phyloP scores from a whole-genome alignment of 2,329 filamentous ascomycete genomes.

The Fusarium mexicanum region DNA sequence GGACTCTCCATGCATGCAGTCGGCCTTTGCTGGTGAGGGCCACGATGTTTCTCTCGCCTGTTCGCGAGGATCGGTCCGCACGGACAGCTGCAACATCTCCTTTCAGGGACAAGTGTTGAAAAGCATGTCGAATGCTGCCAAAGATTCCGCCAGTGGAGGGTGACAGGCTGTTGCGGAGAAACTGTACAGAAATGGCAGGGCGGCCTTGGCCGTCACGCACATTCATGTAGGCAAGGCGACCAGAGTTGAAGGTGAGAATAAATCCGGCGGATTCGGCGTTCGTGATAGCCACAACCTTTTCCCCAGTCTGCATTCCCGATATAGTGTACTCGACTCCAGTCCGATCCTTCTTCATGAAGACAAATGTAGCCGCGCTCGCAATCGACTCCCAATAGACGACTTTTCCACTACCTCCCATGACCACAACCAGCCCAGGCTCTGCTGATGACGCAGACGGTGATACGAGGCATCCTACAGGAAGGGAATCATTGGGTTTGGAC shows the following conservation, averaged over 20 bases:
- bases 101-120: constrained; percentile 75
- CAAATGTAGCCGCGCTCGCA: constrained; percentile 84
- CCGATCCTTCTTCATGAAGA: constrained; percentile 83
- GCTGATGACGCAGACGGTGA: constrained; percentile 79
- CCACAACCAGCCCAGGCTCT: constrained; percentile 85
- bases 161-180: constrained; percentile 71
- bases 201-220: constrained; percentile 88
- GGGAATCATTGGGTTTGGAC: constrained; percentile 72
- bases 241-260: constrained; percentile 84
- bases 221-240: constrained; percentile 85
- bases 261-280: constrained; percentile 89
- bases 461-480: constrained; percentile 86
- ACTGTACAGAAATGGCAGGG: constrained; percentile 80
- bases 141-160: constrained; percentile 74
- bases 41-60: constrained; percentile 86
- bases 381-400: constrained; percentile 97
- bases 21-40: constrained; percentile 80
- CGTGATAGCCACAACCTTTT: constrained; percentile 79
- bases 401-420: constrained; percentile 85
- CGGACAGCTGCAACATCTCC: constrained; percentile 84
- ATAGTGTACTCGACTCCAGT: constrained; percentile 81
- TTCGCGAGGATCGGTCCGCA: constrained; percentile 74
- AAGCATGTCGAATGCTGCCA: constrained; percentile 80
- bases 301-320: constrained; percentile 78
- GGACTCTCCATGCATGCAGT: constrained; percentile 87